Conservation (phyloP, 2,329 filamentous ascomycete genomes). For the Ophiostoma tasmaniense region DNA sequence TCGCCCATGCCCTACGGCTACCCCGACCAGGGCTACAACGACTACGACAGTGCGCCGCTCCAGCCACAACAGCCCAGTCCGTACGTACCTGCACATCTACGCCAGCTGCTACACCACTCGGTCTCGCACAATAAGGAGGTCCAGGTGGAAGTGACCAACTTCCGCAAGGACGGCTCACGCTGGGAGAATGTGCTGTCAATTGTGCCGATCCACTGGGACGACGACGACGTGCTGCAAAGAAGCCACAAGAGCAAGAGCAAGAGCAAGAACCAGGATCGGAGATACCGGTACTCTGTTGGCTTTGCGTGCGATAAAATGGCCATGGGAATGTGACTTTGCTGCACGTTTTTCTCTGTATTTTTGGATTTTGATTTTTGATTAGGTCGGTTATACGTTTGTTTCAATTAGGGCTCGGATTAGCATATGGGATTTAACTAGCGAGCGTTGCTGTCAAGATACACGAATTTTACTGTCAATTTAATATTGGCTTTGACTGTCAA, state of each 20-base stretch:
- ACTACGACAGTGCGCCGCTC: not conserved
- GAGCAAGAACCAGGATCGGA: not conserved
- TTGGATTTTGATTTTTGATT: not conserved
- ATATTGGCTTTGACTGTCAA: not conserved
- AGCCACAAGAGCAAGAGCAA: not conserved
- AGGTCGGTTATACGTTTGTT: not conserved
- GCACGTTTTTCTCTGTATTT: not conserved
- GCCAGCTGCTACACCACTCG: constrained; percentile 45
- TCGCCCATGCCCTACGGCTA: not conserved
- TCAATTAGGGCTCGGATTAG: not conserved
- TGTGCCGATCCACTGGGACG: constrained; percentile 66
- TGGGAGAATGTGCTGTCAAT: constrained; percentile 83
- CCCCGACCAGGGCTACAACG: not conserved
- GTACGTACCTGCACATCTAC: constrained; percentile 25
- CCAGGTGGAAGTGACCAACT: constrained; percentile 59
- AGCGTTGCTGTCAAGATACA: not conserved
- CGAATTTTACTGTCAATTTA: not conserved
- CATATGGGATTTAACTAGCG: not conserved
- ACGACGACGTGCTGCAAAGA: constrained; percentile 36
- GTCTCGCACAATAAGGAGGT: constrained; percentile 39
- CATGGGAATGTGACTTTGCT: not conserved
- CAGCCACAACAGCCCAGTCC: not conserved
- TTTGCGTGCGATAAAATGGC: constrained; percentile 55
- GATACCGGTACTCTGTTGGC: constrained; percentile 65
- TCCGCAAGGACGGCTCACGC: constrained; percentile 66